Percentiles rank a stretch among this genome's conserved stretches.
Evolutionary conservation across 2,329 filamentous ascomycete species (phyloP).

Genomic region (Epichloe uncinata): DNA sequence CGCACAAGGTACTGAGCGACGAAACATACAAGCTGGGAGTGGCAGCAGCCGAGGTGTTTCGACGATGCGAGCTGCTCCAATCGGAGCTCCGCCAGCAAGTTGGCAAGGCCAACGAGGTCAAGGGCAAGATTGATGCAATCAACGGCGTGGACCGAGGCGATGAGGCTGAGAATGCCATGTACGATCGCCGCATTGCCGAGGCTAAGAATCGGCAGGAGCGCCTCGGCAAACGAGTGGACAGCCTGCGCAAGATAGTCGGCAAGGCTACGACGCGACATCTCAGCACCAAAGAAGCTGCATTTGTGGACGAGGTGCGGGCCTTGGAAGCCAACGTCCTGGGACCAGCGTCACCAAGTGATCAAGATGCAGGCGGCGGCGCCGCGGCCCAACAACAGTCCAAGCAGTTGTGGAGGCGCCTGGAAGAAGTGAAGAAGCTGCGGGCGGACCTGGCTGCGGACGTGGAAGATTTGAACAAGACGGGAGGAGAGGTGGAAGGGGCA

Average conservation of each 20-base stretch:
- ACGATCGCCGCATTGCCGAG: constrained; percentile 43
- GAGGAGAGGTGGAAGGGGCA: constrained; percentile 13
- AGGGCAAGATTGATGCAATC: constrained; percentile 52
- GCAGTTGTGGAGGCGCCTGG: constrained; percentile 10
- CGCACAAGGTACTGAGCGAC: constrained; percentile 55
- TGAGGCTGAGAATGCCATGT: constrained; percentile 39
- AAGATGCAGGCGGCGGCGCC: not conserved
- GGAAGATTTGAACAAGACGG: constrained; percentile 26
- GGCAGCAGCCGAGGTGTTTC: constrained; percentile 61
- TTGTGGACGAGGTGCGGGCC: constrained; percentile 34
- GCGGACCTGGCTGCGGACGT: constrained; percentile 30
- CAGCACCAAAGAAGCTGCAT: constrained; percentile 31
- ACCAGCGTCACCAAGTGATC: constrained; percentile 7
- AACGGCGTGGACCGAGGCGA: constrained; percentile 32
- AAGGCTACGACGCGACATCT: constrained; percentile 29
- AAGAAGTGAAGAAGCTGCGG: constrained; percentile 37
- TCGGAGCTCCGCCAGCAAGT: constrained; percentile 56
- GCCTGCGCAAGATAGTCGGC: constrained; percentile 32
- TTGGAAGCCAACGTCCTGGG: constrained; percentile 39
- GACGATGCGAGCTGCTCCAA: constrained; percentile 54
- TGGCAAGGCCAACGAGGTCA: constrained; percentile 49
- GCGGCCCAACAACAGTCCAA: not conserved
- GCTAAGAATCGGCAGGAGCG: constrained; percentile 43
- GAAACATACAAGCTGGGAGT: constrained; percentile 57
- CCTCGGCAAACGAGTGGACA: constrained; percentile 46